Evolutionary conservation across 1,284 basidiomycete species (phyloP).

Genomic region (Naganishia cerealis): DNA sequence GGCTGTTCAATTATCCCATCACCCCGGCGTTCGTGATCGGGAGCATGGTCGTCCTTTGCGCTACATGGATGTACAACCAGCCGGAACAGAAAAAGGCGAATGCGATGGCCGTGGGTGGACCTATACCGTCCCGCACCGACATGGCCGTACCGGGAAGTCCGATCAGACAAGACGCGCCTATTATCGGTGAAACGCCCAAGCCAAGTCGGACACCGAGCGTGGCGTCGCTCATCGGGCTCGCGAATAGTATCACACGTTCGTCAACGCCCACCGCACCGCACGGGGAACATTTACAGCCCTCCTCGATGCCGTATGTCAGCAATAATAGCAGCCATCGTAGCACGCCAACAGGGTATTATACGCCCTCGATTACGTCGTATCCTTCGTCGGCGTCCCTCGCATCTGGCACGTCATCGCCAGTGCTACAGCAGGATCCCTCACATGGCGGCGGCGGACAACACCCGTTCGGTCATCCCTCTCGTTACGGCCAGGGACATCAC

Average conservation of each 20-base stretch:
- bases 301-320: neutral
- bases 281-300: slow-evolving; percentile 12
- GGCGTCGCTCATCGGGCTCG: slow-evolving; percentile 46
- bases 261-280: slow-evolving; percentile 19
- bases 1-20: slow-evolving; percentile 82
- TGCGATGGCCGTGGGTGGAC: slow-evolving; percentile 17
- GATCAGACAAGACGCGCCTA: slow-evolving; percentile 47
- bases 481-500: neutral
- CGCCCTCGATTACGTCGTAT: slow-evolving; percentile 19
- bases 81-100: slow-evolving; percentile 41
- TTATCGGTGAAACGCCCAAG: slow-evolving; percentile 50
- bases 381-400: slow-evolving; percentile 12
- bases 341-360: slow-evolving; percentile 23
- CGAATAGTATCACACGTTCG: slow-evolving; percentile 28
- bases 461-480: slow-evolving; percentile 1
- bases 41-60: slow-evolving; percentile 74
- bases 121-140: slow-evolving; percentile 36
- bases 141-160: slow-evolving; percentile 52
- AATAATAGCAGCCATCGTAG: slow-evolving; percentile 7
- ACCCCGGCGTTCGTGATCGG: slow-evolving; percentile 81
- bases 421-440: neutral
- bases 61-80: slow-evolving; percentile 88
- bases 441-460: neutral
- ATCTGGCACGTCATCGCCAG: neutral
- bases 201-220: slow-evolving; percentile 46